Conservation (phyloP, 805 yeast species). For the Yarrowia sp. region DNA sequence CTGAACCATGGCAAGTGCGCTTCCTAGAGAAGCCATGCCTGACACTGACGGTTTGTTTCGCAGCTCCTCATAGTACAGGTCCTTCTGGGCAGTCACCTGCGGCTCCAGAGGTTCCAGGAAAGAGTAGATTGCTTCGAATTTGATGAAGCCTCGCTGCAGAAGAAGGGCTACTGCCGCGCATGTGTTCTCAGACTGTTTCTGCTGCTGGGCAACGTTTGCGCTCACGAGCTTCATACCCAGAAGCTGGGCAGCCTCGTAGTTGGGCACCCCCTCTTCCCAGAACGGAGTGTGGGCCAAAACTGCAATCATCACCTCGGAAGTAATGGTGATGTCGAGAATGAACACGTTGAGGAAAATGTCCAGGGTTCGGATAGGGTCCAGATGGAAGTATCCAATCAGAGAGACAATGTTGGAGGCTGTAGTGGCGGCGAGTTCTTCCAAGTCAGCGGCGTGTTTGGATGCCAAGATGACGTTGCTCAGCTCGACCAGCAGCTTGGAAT, state of each 20-base stretch:
- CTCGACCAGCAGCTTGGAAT: constrained; percentile 64
- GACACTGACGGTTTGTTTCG: constrained; percentile 16
- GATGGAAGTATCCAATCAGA: constrained; percentile 73
- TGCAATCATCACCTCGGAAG: constrained; percentile 57
- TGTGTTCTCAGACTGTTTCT: constrained; percentile 51
- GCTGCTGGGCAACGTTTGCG: constrained; percentile 43
- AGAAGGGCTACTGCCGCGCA: constrained; percentile 60
- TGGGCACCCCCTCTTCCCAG: constrained; percentile 69
- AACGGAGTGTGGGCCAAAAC: constrained; percentile 64
- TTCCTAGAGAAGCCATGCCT: constrained; percentile 15
- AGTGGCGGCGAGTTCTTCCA: neutral
- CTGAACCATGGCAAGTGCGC: constrained; percentile 16
- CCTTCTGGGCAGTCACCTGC: constrained; percentile 15
- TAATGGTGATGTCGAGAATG: constrained; percentile 53
- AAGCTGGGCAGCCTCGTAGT: constrained; percentile 60
- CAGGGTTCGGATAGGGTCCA: constrained; percentile 75
- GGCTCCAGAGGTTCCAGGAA: constrained; percentile 57
- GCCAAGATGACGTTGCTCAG: constrained; percentile 53
- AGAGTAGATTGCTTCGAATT: constrained; percentile 66
- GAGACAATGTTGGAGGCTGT: constrained; percentile 53
- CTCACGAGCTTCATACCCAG: constrained; percentile 56
- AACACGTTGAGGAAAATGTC: constrained; percentile 67
- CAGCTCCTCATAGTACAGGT: constrained; percentile 17
- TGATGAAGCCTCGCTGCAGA: constrained; percentile 69
- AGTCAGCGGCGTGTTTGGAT: constrained; percentile 52